Percentiles rank a stretch among this genome's conserved stretches.
These are phyloP conservation scores for Sonneratia caseolaris DNA, from an alignment of 345 rosid species.

Conservation along the genomic window DNA sequence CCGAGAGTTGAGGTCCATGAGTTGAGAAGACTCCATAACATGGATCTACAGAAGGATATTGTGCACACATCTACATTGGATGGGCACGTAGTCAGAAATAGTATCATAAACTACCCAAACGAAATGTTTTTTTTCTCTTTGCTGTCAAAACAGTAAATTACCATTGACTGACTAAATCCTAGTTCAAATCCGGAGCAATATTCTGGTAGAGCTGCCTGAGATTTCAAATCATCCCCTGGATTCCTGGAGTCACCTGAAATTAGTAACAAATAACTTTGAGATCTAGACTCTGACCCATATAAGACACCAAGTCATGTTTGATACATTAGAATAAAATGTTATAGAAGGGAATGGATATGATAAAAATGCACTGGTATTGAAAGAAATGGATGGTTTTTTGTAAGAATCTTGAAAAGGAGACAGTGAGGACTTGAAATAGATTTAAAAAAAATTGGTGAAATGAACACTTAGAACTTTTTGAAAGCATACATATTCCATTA, in stretches of 20 bases:
- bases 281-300: background rate
- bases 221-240: constrained; percentile 36
- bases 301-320: background rate
- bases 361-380: too few relatives aligned
- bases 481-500: too few relatives aligned
- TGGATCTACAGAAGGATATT: constrained; percentile 54
- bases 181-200: constrained; percentile 37
- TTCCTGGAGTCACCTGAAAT: constrained; percentile 47
- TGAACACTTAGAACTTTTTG: too few relatives aligned
- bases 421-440: too few relatives aligned
- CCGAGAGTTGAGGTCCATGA: constrained; percentile 56
- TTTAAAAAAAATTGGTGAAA: too few relatives aligned
- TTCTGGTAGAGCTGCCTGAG: constrained; percentile 39
- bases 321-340: too few relatives aligned
- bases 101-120: background rate
- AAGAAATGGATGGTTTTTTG: too few relatives aligned
- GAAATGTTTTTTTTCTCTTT: background rate
- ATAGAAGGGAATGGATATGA: too few relatives aligned
- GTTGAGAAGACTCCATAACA: constrained; percentile 68
- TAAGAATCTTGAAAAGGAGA: too few relatives aligned
- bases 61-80: constrained; percentile 40
- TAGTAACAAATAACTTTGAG: background rate
- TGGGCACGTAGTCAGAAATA: background rate
- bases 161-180: constrained; percentile 67
- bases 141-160: constrained; percentile 13